Percentiles rank a stretch among this genome's conserved stretches.
Evolutionary conservation across 345 rosid genomes (phyloP).

Genomic region (Salix caprea): DNA sequence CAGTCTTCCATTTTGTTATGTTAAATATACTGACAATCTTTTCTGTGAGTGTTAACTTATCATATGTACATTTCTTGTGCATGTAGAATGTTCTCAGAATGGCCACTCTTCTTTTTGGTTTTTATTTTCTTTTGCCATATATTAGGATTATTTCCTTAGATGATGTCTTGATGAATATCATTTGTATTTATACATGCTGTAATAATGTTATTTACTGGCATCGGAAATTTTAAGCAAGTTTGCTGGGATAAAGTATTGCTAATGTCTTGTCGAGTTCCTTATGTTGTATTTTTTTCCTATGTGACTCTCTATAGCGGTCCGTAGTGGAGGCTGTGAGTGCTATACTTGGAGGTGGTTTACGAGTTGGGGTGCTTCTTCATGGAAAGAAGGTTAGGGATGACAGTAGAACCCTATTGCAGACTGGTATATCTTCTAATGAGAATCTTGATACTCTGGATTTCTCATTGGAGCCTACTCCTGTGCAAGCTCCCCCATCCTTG

Average conservation of each 20-base stretch:
- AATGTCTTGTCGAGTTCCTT: background rate
- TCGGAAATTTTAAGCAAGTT: background rate
- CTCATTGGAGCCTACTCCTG: conserved; percentile 62
- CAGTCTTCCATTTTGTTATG: background rate
- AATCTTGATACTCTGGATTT: conserved; percentile 66
- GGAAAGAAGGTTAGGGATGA: conserved; percentile 96
- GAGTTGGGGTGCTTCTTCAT: conserved; percentile 67
- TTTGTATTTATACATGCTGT: background rate
- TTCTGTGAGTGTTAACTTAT: background rate
- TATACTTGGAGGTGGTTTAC: conserved; percentile 70
- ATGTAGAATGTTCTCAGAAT: background rate
- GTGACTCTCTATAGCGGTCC: conserved; percentile 46
- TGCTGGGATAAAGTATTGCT: background rate
- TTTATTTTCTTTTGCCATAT: background rate
- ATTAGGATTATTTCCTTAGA: background rate
- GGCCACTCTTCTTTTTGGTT: background rate
- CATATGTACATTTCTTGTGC: background rate
- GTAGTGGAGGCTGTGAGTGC: conserved; percentile 76
- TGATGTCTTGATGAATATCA: background rate
- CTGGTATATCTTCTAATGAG: conserved; percentile 65
- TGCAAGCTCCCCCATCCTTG: conserved; percentile 33
- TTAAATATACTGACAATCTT: background rate
- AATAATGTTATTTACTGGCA: background rate
- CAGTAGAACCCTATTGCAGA: conserved; percentile 61
- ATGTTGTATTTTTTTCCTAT: conserved; percentile 1